Conservation (phyloP, 495 filamentous ascomycete species). For the Staphylotrichum tortipilum region DNA sequence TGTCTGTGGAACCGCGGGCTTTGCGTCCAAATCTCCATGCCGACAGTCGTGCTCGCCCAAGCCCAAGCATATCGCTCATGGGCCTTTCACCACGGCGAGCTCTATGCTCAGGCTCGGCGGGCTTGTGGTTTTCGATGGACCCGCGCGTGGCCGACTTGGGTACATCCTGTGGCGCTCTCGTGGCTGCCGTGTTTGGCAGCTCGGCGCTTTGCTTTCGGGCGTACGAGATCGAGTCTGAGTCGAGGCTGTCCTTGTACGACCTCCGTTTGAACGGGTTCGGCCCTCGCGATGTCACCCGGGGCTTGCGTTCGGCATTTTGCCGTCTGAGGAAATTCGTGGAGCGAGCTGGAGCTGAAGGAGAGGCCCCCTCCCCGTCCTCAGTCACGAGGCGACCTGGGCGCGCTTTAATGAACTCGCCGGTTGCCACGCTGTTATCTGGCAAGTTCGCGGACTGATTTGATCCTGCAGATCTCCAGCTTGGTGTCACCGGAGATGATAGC, state of each 20-base stretch:
- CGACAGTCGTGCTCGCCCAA: constrained; percentile 8
- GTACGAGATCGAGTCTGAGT: not conserved
- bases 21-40: constrained; percentile 12
- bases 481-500: not conserved
- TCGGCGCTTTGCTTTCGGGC: not conserved
- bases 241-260: not conserved
- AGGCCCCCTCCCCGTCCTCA: too few species aligned
- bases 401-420: too few species aligned
- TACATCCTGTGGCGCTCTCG: not conserved
- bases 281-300: not conserved
- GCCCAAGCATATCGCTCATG: constrained; percentile 4
- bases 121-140: not conserved
- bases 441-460: too few species aligned
- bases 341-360: too few species aligned
- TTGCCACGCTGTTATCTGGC: too few species aligned
- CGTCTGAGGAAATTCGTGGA: too few species aligned
- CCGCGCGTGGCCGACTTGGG: not conserved
- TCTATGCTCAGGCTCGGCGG: not conserved
- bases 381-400: too few species aligned
- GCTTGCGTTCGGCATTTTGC: too few species aligned
- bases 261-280: not conserved
- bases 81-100: not conserved
- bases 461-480: not conserved
- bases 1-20: not conserved
- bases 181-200: not conserved